Evolutionary conservation across 768 basidiomycete genomes (phyloP).

Genomic region (Kwoniella bestiolae): DNA sequence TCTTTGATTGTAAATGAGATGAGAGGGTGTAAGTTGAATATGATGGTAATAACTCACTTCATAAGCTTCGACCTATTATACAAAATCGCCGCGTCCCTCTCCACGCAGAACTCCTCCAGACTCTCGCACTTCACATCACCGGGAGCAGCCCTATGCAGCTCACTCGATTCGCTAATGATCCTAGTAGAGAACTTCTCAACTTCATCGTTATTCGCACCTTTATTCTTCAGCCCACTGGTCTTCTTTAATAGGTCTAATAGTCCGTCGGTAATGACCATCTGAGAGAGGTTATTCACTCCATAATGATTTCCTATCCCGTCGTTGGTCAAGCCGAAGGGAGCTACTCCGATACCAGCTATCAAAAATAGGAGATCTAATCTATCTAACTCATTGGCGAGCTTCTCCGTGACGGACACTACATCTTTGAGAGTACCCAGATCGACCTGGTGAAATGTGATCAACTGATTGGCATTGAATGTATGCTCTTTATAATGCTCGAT

Average conservation of each 20-base stretch:
- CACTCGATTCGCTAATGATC: conserved; percentile 50
- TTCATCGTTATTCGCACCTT: conserved; percentile 10
- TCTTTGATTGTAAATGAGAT: no score
- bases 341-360: conserved; percentile 56
- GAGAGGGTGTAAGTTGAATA: no score
- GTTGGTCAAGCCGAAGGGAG: conserved; percentile 49
- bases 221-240: conserved; percentile 35
- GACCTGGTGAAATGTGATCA: conserved; percentile 40
- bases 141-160: conserved; percentile 46
- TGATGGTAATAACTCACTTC: conserved; percentile 41
- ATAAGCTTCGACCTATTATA: conserved; percentile 53
- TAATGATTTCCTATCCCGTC: conserved; percentile 54
- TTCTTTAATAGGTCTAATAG: conserved; percentile 48
- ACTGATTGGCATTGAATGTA: conserved; percentile 22
- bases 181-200: conserved; percentile 38
- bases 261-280: conserved; percentile 43
- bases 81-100: conserved; percentile 41
- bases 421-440: conserved; percentile 47
- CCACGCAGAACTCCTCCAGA: conserved; percentile 48
- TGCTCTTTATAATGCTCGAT: conserved; percentile 34
- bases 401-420: conserved; percentile 34
- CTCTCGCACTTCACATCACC: conserved; percentile 50
- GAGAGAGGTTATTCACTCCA: conserved; percentile 52
- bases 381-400: conserved; percentile 32
- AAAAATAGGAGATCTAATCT: conserved; percentile 48